A percentile compares a stretch with the other conserved stretches of the same genome.
These are phyloP conservation scores for Elongisporangium anandrum DNA, from an alignment of 352 stramenopile genomes.

Conservation along the genomic window DNA sequence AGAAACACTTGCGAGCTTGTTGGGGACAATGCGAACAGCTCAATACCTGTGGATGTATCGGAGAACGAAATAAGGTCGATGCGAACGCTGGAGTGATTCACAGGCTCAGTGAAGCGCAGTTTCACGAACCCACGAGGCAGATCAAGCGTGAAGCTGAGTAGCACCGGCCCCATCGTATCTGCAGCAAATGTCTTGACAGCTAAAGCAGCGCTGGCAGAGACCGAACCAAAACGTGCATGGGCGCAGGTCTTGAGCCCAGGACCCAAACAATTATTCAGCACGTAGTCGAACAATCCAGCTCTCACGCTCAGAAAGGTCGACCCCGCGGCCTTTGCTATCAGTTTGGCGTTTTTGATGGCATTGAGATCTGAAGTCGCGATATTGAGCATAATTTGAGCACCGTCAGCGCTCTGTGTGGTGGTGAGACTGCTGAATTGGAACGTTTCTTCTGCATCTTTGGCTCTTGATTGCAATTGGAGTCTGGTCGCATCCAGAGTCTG, in stretches of 20 bases:
- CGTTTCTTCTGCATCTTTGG: constrained; percentile 1
- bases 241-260: constrained; percentile 24
- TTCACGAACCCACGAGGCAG: constrained; percentile 46
- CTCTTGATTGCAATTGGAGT: constrained; percentile 33
- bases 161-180: constrained; percentile 34
- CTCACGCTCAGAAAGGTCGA: constrained; percentile 28
- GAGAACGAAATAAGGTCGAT: constrained; percentile 39
- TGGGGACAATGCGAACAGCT: constrained; percentile 35
- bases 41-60: constrained; percentile 21
- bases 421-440: constrained; percentile 27
- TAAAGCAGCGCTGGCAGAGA: constrained; percentile 12
- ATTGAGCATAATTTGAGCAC: constrained; percentile 30
- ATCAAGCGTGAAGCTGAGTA: constrained; percentile 63
- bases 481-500: constrained; percentile 39
- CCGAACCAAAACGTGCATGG: constrained; percentile 13
- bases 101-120: constrained; percentile 63
- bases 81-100: constrained; percentile 30
- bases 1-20: constrained; percentile 35
- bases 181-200: constrained; percentile 30
- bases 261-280: constrained; percentile 37
- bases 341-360: constrained; percentile 28
- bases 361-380: constrained; percentile 43
- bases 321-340: constrained; percentile 19
- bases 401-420: constrained; percentile 37
- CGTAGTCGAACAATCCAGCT: constrained; percentile 39